Evolutionary conservation across 805 yeast species (phyloP).

Genomic region (Yarrowia keelungensis): DNA sequence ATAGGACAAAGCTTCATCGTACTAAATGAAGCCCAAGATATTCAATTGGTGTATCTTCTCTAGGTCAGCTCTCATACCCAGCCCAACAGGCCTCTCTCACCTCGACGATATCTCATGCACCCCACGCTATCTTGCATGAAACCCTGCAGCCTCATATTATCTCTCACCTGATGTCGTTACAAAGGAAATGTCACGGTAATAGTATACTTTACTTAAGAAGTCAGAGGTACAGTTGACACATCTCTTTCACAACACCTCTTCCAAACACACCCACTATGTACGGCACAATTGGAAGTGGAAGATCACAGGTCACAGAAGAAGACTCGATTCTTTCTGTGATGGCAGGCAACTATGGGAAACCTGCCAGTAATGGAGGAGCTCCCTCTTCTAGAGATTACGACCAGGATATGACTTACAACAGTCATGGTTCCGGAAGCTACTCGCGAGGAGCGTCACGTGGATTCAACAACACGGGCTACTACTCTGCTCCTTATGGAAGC

Average conservation of each 20-base stretch:
- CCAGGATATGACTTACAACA: constrained; percentile 14
- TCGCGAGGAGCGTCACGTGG: constrained; percentile 11
- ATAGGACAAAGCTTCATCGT: too few species aligned
- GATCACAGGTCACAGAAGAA: constrained; percentile 19
- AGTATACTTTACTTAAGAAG: neutral
- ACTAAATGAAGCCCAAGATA: too few species aligned
- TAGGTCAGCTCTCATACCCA: too few species aligned
- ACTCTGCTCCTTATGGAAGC: constrained; percentile 26
- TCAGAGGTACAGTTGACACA: too few species aligned
- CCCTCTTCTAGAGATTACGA: constrained; percentile 11
- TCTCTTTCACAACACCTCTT: neutral
- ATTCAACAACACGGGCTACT: constrained; percentile 17
- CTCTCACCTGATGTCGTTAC: neutral
- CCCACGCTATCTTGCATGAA: neutral
- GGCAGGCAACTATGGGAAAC: constrained; percentile 26
- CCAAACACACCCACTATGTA: neutral
- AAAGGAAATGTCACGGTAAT: neutral
- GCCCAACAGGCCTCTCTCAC: too few species aligned
- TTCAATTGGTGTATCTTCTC: too few species aligned
- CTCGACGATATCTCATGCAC: neutral
- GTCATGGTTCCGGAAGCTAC: constrained; percentile 17
- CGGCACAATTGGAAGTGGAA: constrained; percentile 27
- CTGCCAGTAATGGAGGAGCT: constrained; percentile 17
- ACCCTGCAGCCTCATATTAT: neutral
- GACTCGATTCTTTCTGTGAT: constrained; percentile 35